These are phyloP conservation scores for Porcisia hertigi DNA, from an alignment of 208 protist species.

Conservation along the genomic window DNA sequence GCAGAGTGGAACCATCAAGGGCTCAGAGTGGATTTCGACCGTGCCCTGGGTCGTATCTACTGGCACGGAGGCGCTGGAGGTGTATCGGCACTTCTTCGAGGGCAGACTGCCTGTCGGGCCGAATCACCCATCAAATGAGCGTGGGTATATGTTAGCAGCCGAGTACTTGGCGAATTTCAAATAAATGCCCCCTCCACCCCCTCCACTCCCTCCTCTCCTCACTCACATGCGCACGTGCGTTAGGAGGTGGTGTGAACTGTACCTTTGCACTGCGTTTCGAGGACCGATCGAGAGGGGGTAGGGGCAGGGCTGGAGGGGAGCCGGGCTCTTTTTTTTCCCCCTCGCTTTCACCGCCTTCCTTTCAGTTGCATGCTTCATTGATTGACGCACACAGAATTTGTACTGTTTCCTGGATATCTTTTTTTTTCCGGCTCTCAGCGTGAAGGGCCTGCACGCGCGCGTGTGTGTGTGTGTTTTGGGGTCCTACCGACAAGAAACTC, in stretches of 20 bases:
- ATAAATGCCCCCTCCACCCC: no score
- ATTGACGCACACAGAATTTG: background rate
- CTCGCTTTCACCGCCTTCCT: background rate
- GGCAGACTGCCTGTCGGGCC: constrained; percentile 78
- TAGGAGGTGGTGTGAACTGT: background rate
- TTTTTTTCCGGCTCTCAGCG: background rate
- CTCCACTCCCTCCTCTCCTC: no score
- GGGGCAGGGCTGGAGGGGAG: background rate
- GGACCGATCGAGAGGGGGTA: background rate
- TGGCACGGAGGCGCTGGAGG: constrained; percentile 84
- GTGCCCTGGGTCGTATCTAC: constrained; percentile 87
- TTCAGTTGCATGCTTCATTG: background rate
- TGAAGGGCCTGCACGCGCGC: background rate
- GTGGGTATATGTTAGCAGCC: constrained; percentile 86
- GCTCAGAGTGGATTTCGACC: constrained; percentile 93
- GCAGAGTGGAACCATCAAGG: constrained; percentile 83
- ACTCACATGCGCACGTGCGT: background rate
- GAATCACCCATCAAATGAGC: constrained; percentile 63
- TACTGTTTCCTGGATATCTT: background rate
- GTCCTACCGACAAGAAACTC: no score
- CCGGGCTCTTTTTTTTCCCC: background rate
- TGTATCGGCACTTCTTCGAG: constrained; percentile 87
- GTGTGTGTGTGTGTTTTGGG: background rate
- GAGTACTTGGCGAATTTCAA: constrained; percentile 55
- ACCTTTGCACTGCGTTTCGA: background rate